Conservation (phyloP, 306 rosid species). For the Quercus aquifolioides region DNA sequence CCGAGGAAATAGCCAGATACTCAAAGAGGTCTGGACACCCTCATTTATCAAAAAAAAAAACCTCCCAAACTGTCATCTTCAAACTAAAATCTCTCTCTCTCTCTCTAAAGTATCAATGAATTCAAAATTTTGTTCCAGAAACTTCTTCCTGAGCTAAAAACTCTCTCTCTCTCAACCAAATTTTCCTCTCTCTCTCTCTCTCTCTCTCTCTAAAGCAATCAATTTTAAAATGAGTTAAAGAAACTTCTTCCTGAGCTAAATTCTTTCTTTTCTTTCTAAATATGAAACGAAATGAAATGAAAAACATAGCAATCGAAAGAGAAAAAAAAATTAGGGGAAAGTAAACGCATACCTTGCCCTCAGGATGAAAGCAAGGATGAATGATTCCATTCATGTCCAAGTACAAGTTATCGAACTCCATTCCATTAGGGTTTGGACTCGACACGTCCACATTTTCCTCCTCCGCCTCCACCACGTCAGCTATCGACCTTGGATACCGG, state of each 20-base stretch:
- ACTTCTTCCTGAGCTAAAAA: not conserved
- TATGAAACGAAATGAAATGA: not conserved
- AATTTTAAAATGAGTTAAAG: not conserved
- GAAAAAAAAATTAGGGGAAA: not conserved
- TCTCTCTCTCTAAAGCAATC: not conserved
- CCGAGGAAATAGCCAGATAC: too few species aligned
- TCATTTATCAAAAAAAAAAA: too few species aligned
- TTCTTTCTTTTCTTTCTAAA: too few species aligned
- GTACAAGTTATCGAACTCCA: constrained; percentile 88
- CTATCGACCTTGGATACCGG: constrained; percentile 80
- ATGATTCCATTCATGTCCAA: constrained; percentile 94
- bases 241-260: not conserved
- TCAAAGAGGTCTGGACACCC: too few species aligned
- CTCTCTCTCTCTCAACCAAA: too few species aligned
- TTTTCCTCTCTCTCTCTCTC: too few species aligned
- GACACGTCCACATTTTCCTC: constrained; percentile 50
- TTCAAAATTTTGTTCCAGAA: too few species aligned
- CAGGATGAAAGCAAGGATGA: constrained; percentile 97
- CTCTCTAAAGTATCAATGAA: too few species aligned
- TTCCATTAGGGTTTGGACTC: constrained; percentile 85
- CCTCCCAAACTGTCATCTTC: too few species aligned
- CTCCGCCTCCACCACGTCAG: constrained; percentile 75
- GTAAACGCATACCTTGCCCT: constrained; percentile 62
- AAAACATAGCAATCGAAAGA: not conserved
- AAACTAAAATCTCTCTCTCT: too few species aligned